Conservation (phyloP, 192 early-diverging fungal species). For the Linnemannia hyalina region DNA sequence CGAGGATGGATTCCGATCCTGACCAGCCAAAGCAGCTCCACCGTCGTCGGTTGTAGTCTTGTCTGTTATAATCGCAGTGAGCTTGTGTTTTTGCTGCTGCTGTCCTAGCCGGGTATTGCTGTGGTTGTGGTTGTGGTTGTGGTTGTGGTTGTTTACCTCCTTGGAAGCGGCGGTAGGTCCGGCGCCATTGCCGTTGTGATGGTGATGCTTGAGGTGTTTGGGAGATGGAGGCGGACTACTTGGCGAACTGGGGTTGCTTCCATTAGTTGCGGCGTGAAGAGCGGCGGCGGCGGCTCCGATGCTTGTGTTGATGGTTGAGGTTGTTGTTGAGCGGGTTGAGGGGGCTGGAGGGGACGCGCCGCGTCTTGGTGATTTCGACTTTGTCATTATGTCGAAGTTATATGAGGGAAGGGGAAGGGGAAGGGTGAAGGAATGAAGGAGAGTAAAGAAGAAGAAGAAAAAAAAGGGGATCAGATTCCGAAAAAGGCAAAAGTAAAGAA, state of each 20-base stretch:
- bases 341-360: background rate
- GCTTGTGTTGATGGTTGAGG: conserved; percentile 2
- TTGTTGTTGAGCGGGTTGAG: conserved; percentile 1
- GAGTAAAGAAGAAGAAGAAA: background rate
- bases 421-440: background rate
- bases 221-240: conserved; percentile 2
- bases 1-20: background rate
- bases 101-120: background rate
- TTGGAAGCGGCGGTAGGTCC: conserved; percentile 4
- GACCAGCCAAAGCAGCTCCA: background rate
- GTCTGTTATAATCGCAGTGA: background rate
- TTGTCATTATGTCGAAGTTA: conserved; percentile 38
- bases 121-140: background rate
- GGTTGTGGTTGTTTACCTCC: conserved; percentile 11
- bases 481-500: background rate
- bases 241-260: background rate
- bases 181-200: background rate
- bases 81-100: background rate
- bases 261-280: conserved; percentile 19
- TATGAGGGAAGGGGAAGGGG: no score
- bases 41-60: background rate
- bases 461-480: background rate
- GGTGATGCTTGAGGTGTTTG: conserved; percentile 10
- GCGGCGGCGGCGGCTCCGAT: conserved; percentile 4
- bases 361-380: conserved; percentile 38